These are phyloP conservation scores for Olyra latifolia DNA, from an alignment of 176 grass and related monocot genomes.

Conservation along the genomic window DNA sequence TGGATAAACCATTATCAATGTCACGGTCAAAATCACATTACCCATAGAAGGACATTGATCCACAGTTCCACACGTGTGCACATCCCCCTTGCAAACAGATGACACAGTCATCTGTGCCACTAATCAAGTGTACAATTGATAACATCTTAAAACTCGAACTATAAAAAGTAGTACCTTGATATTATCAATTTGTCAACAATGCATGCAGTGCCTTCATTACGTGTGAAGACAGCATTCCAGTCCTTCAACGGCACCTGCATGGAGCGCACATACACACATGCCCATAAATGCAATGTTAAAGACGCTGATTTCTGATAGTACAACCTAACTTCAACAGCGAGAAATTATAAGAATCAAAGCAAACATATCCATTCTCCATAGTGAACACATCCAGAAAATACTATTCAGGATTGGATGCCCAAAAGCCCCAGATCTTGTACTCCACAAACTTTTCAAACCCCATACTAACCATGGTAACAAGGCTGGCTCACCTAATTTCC, in stretches of 20 bases:
- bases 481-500: background rate
- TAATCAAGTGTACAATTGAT: background rate
- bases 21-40: slow-evolving; percentile 34
- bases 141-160: background rate
- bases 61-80: slow-evolving; percentile 12
- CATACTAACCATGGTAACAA: background rate
- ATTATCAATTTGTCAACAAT: slow-evolving; percentile 1
- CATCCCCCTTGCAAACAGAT: slow-evolving; percentile 2
- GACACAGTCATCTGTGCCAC: background rate
- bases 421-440: slow-evolving; percentile 1
- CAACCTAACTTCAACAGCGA: background rate
- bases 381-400: background rate
- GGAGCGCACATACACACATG: background rate
- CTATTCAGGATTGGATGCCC: slow-evolving; percentile 1
- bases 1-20: background rate
- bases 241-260: background rate
- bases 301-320: background rate
- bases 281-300: background rate
- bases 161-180: slow-evolving; percentile 9
- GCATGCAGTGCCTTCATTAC: slow-evolving; percentile 19
- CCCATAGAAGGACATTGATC: background rate
- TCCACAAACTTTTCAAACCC: background rate
- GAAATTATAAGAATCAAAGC: background rate
- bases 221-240: background rate
- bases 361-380: background rate